A percentile compares a stretch with the other conserved stretches of the same genome.
Evolutionary conservation across 1,139 yeast species (phyloP).

Genomic region (Kazachstania sp.): DNA sequence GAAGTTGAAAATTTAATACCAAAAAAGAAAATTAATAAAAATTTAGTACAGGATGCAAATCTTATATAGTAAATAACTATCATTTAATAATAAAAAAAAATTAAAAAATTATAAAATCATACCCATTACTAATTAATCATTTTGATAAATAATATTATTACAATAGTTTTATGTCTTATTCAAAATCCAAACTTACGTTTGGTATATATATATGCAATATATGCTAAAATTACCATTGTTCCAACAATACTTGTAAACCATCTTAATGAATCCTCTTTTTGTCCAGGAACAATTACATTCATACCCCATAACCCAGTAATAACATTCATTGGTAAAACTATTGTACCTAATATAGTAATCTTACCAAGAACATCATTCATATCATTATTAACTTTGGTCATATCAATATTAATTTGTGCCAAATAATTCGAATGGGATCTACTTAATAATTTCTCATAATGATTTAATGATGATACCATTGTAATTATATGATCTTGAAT

Average conservation of each 20-base stretch:
- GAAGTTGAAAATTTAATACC: conserved; percentile 28
- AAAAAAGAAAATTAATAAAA: conserved; percentile 10
- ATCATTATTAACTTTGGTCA: conserved; percentile 95
- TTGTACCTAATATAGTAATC: conserved; percentile 88
- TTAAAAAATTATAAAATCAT: not conserved
- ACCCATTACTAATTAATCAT: not conserved
- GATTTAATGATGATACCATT: conserved; percentile 90
- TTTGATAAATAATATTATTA: conserved; percentile 14
- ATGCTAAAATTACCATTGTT: conserved; percentile 39
- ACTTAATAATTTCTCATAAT: conserved; percentile 86
- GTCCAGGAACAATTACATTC: conserved; percentile 97
- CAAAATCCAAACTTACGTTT: conserved; percentile 33
- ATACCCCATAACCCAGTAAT: conserved; percentile 98
- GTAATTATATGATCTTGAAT: conserved; percentile 93
- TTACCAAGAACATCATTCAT: conserved; percentile 94
- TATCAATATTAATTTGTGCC: conserved; percentile 93
- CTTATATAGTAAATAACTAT: not conserved
- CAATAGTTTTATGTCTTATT: not conserved
- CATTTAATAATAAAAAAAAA: not conserved
- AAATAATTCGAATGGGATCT: conserved; percentile 89
- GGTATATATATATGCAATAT: conserved; percentile 39
- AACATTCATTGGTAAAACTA: conserved; percentile 87
- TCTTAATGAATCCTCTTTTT: conserved; percentile 54
- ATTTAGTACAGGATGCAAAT: not conserved
- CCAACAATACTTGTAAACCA: conserved; percentile 65